Base-by-base conservation (phyloP, 1,284 basidiomycete genomes). In the Trametes hirsuta region DNA sequence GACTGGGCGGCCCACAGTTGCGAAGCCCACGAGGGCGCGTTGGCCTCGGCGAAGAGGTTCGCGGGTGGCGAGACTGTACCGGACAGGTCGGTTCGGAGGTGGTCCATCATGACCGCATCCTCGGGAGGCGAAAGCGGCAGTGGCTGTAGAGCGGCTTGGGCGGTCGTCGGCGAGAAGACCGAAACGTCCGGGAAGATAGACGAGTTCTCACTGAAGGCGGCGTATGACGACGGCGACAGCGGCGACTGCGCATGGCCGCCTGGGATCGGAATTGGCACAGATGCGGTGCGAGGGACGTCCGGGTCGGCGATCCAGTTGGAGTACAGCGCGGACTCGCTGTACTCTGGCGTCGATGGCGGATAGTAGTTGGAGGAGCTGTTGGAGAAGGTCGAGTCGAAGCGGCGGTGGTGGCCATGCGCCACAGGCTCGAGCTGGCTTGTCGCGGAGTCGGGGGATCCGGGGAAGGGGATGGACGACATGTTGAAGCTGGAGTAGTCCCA, bases 261-360 rank as follows among this genome's bases (percentile, higher is more conserved):
- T 39, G 86, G 84, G 61, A 87, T 86, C 63, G 86, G 80, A 70
- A 88, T 87, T 39, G 88, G 86, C 0, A 84, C 66, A 41, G 73
- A 71, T 25, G 65, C 58, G 35, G 65, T 81, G 3, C 83, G 79
- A 4, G 82, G 77, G n/a, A 81, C 76, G 50, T 82, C 80, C 40
- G 70, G 67, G 58, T 90, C 88, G 66, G 81, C 79, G 55, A 87
- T 77, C 86, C 88, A 88, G 64, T 79, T 76, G 2, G 79, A 75
- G 69, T 79, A 81, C 40, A 76, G 66, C 61, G 74, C 73, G 65
- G 75, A 77, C 64, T 86, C 84, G 58, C 59, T 67, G 56, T 61
- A 73, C 58, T 71, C 75, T 62, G 77, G 77, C 37, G 74, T 73
- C 18, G 70, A 69, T 0, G 69, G 71, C 15, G 77, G 69, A 65